Percentiles rank a stretch among this genome's conserved stretches.
Conservation (phyloP, 768 basidiomycete genomes). For the Crucibulum laeve region DNA sequence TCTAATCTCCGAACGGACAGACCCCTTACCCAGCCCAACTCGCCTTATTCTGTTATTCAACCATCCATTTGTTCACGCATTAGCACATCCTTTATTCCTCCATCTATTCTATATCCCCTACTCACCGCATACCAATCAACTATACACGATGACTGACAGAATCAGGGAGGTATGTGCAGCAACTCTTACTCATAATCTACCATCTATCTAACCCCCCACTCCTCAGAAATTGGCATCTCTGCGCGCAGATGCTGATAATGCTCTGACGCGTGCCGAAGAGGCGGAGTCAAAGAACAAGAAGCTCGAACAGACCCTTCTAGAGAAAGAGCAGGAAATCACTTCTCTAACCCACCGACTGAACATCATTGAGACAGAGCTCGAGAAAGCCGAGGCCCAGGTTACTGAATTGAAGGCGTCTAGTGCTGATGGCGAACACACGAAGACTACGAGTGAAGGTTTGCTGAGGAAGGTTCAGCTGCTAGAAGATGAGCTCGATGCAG, state of each 20-base stretch:
- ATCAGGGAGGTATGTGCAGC: conserved; percentile 40
- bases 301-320: conserved; percentile 65
- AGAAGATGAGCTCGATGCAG: conserved; percentile 92
- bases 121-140: conserved; percentile 1
- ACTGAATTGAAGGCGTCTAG: conserved; percentile 57
- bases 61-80: not conserved
- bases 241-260: conserved; percentile 81
- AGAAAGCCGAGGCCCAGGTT: conserved; percentile 67
- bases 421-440: conserved; percentile 67
- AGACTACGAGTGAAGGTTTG: conserved; percentile 69
- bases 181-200: conserved; percentile 1
- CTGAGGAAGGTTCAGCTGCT: conserved; percentile 82
- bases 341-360: conserved; percentile 73
- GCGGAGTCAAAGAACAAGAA: conserved; percentile 85
- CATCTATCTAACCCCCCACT: conserved; percentile 2
- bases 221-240: conserved; percentile 70
- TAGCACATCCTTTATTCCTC: not conserved
- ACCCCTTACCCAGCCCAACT: conserved; percentile 21
- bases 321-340: conserved; percentile 80
- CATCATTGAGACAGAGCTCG: conserved; percentile 62
- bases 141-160: conserved; percentile 40
- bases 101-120: not conserved
- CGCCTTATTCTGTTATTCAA: conserved; percentile 16
- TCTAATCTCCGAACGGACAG: conserved; percentile 26
- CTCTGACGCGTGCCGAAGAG: conserved; percentile 77